A percentile compares a stretch with the other conserved stretches of the same genome.
These are phyloP conservation scores for Argentina anserina DNA, from an alignment of 306 rosid genomes.

Conservation along the genomic window DNA sequence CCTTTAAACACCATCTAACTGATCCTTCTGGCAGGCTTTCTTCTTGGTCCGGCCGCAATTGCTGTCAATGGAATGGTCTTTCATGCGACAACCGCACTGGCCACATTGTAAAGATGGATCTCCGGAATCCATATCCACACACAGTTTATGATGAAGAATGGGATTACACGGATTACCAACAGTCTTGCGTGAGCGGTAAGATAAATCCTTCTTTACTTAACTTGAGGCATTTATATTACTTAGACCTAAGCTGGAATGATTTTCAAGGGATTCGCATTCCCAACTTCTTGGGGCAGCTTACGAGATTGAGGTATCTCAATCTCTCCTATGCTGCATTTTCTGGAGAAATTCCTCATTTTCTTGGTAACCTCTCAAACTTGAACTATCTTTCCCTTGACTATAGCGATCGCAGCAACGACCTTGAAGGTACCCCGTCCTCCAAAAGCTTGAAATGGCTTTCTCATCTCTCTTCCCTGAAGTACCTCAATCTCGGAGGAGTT, in stretches of 20 bases:
- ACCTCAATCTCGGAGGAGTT: constrained; percentile 21
- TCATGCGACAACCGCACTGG: background rate
- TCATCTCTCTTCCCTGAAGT: constrained; percentile 32
- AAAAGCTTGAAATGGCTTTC: constrained; percentile 21
- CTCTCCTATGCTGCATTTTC: constrained; percentile 20
- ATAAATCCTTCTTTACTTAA: no score
- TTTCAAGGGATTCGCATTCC: background rate
- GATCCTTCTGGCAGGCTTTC: background rate
- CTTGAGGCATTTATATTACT: background rate
- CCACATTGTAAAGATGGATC: background rate
- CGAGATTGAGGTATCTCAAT: constrained; percentile 32
- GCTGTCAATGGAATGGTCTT: background rate
- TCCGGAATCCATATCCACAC: background rate
- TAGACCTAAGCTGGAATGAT: no score
- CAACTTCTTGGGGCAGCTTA: constrained; percentile 9
- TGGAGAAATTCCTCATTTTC: constrained; percentile 10
- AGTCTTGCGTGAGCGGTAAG: no score
- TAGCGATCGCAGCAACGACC: background rate
- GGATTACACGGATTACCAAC: no score
- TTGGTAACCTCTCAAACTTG: background rate
- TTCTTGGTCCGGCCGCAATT: background rate
- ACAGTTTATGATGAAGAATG: no score
- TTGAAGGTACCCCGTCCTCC: background rate
- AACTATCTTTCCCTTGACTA: constrained; percentile 2
- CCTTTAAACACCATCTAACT: background rate